These are phyloP conservation scores for Leishmania amazonensis DNA, from an alignment of 208 protist species.

Conservation along the genomic window DNA sequence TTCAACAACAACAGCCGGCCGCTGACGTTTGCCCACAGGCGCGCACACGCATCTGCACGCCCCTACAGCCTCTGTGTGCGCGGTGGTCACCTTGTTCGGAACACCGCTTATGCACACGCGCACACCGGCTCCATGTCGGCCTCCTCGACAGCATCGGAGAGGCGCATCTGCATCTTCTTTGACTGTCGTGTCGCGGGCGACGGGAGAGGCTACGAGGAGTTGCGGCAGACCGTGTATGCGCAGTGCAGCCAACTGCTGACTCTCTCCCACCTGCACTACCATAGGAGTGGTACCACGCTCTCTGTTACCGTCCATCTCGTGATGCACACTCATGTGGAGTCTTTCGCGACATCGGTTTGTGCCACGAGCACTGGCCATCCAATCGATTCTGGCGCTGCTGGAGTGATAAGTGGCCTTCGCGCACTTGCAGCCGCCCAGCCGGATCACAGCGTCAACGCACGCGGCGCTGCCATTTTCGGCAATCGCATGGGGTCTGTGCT, in stretches of 20 bases:
- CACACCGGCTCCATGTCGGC: background rate
- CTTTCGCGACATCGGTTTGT: background rate
- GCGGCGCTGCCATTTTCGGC: background rate
- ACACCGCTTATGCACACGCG: background rate
- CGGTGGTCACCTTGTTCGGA: background rate
- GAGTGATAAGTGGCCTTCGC: background rate
- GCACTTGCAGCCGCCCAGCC: background rate
- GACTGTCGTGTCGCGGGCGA: slow-evolving; percentile 10
- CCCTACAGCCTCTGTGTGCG: background rate
- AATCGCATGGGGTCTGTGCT: slow-evolving; percentile 3
- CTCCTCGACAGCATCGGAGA: background rate
- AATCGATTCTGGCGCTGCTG: background rate
- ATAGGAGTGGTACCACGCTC: background rate
- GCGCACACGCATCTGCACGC: background rate
- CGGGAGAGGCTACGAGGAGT: background rate
- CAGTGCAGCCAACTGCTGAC: background rate
- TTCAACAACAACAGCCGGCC: background rate
- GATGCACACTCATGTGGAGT: slow-evolving; percentile 2
- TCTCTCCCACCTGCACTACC: background rate
- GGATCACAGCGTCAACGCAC: background rate
- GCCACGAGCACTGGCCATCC: background rate
- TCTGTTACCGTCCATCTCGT: slow-evolving; percentile 3
- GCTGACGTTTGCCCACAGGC: background rate
- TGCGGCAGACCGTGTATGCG: background rate
- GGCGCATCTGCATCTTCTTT: slow-evolving; percentile 4